Evolutionary conservation across 768 basidiomycete species (phyloP).

Genomic region (Podaxis sp.): DNA sequence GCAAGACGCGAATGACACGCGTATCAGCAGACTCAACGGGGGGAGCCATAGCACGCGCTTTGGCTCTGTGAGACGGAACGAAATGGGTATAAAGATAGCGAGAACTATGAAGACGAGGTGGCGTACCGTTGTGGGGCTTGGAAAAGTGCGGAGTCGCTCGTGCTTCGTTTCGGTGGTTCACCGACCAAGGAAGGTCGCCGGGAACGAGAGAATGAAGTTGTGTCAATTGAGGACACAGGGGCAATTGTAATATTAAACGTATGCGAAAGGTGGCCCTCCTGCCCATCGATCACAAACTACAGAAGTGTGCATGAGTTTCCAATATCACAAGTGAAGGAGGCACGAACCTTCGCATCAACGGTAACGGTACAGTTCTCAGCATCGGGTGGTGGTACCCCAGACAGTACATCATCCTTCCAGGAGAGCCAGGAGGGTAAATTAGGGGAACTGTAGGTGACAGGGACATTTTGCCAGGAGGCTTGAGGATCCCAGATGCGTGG

Average conservation of each 20-base stretch:
- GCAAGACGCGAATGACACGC: constrained; percentile 74
- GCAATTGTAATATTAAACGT: constrained; percentile 72
- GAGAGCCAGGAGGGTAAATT: constrained; percentile 80
- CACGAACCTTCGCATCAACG: constrained; percentile 67
- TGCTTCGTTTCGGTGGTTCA: constrained; percentile 39
- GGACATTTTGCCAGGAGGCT: constrained; percentile 73
- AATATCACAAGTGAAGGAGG: background rate
- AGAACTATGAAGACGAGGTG: background rate
- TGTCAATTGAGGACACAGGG: constrained; percentile 47
- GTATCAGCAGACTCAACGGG: constrained; percentile 43
- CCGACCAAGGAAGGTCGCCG: constrained; percentile 39
- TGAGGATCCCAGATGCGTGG: constrained; percentile 98
- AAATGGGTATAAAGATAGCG: background rate
- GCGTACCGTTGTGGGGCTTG: constrained; percentile 35
- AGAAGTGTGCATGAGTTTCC: constrained; percentile 7
- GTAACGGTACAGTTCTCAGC: constrained; percentile 74
- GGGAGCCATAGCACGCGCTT: constrained; percentile 6
- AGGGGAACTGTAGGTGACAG: constrained; percentile 78
- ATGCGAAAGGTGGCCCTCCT: constrained; percentile 63
- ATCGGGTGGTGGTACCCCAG: constrained; percentile 74
- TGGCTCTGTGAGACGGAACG: background rate
- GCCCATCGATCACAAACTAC: constrained; percentile 69
- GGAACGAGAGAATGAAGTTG: constrained; percentile 33
- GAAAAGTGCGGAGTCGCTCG: constrained; percentile 44
- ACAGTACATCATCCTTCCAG: constrained; percentile 82